Base-by-base conservation (phyloP, 2,329 filamentous ascomycete genomes). In the Epichloe amarillans region DNA sequence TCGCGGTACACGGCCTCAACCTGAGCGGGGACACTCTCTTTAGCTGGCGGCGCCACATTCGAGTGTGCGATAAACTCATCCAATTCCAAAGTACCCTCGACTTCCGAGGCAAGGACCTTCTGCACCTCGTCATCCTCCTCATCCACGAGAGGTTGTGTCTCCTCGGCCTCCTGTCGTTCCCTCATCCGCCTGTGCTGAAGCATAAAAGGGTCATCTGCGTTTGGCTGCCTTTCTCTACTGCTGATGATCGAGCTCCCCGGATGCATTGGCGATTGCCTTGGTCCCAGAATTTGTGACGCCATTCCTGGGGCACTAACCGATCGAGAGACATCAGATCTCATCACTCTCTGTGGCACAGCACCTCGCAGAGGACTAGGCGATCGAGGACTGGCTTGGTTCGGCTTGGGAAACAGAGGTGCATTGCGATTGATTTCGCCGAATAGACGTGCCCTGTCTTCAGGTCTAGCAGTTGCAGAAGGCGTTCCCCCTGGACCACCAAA, bases 1-100 rank as follows among this genome's bases (percentile, higher is more conserved):
- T 91, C 87, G 43, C 84, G 78, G 64, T 87, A 93, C 1, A 84
- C 72, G 17, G 79, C 76, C 60, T 84, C 81, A 21, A 82, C 79
- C 57, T 83, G 80, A 8, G 76, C 73, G 4, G 80, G 76, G 35
- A 84, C 72, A 44, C 73, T 80, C 50, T 82, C 76, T 49, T 72
- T 70, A 14, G 74, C 74, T 14, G 73, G 71, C 4, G 74, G 69
- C 5, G 70, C 71, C 40, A 76, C 72, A 53, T 80, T 76, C 3
- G 75, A 69, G 58, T 80, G 77, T 2, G 76, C 82, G 48, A 87
- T 75, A 58, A 89, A 89, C 47, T 83, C 77, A 52, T 85, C 78
- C 37, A 89, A 65, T 7, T 73, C 72, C 49, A 78, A 70, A 4
- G 76, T 82, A n/a, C 80, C 77, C 57, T 80, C 69, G 19, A 84